Conservation (phyloP, 1,139 yeast genomes). For the Geotrichum macrosporum region DNA sequence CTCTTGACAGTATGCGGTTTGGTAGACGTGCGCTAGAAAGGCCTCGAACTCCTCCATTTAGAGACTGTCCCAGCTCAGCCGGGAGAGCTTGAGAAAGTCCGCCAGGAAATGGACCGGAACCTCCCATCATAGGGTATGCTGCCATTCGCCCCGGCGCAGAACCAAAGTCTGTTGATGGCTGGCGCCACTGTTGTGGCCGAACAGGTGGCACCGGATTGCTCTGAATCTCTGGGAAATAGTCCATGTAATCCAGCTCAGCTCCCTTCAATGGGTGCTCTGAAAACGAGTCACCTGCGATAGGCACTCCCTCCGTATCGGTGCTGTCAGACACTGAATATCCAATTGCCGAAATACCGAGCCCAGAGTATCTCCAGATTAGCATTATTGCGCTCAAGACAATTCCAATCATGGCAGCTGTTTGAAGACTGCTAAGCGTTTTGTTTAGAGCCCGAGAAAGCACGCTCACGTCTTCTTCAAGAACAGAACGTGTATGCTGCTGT, state of each 20-base stretch:
- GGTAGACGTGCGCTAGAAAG: background rate
- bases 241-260: slow-evolving; percentile 1
- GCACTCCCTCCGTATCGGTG: background rate
- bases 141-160: too few relatives aligned
- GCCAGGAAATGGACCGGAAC: background rate
- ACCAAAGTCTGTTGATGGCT: too few relatives aligned
- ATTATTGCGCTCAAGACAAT: slow-evolving; percentile 1
- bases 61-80: background rate
- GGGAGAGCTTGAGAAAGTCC: background rate
- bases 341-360: too few relatives aligned
- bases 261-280: background rate
- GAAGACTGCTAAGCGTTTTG: background rate
- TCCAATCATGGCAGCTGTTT: slow-evolving; percentile 5
- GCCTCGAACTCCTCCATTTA: background rate
- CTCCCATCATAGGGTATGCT: background rate
- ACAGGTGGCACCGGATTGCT: background rate
- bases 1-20: background rate
- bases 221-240: background rate
- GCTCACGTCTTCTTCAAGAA: background rate
- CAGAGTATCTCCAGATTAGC: background rate
- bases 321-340: too few relatives aligned
- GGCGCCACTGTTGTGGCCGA: too few relatives aligned
- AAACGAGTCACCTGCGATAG: background rate
- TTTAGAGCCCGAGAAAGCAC: background rate
- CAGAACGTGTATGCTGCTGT: background rate